Conservation (phyloP, 129 eudicot genomes). For the Artemisia tridentata region DNA sequence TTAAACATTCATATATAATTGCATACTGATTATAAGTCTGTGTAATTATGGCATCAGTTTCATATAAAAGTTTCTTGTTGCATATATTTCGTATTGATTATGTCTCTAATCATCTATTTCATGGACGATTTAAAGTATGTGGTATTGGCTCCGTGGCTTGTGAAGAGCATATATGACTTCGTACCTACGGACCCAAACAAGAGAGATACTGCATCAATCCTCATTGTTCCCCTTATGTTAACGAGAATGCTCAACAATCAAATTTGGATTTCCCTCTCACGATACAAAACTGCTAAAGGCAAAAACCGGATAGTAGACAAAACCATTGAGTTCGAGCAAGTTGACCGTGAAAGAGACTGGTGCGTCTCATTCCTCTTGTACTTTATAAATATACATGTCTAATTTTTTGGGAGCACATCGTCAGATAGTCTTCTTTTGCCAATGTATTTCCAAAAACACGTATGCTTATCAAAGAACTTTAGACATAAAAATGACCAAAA, state of each 20-base stretch:
- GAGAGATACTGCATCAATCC: slow-evolving; percentile 33
- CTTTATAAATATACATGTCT: background rate
- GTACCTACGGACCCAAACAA: slow-evolving; percentile 29
- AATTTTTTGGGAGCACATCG: background rate
- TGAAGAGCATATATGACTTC: slow-evolving; percentile 41
- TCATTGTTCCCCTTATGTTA: slow-evolving; percentile 43
- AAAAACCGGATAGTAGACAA: slow-evolving; percentile 60
- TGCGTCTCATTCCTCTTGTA: slow-evolving; percentile 7
- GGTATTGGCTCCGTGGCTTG: slow-evolving; percentile 61
- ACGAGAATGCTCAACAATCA: slow-evolving; percentile 63
- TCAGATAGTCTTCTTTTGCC: too few relatives aligned
- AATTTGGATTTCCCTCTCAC: slow-evolving; percentile 71
- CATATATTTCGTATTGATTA: too few relatives aligned
- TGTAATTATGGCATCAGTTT: too few relatives aligned
- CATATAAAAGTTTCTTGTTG: too few relatives aligned
- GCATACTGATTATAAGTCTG: too few relatives aligned
- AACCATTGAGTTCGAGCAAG: slow-evolving; percentile 76
- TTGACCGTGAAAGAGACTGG: slow-evolving; percentile 79
- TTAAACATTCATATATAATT: too few relatives aligned
- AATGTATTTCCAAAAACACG: too few relatives aligned
- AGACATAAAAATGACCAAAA: background rate
- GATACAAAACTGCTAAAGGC: slow-evolving; percentile 75
- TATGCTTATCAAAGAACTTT: background rate
- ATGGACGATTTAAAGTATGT: slow-evolving; percentile 38
- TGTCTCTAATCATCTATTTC: background rate